Evolutionary conservation across 192 early-diverging fungal genomes (phyloP).

Genomic region (Obelidium mucronatum): DNA sequence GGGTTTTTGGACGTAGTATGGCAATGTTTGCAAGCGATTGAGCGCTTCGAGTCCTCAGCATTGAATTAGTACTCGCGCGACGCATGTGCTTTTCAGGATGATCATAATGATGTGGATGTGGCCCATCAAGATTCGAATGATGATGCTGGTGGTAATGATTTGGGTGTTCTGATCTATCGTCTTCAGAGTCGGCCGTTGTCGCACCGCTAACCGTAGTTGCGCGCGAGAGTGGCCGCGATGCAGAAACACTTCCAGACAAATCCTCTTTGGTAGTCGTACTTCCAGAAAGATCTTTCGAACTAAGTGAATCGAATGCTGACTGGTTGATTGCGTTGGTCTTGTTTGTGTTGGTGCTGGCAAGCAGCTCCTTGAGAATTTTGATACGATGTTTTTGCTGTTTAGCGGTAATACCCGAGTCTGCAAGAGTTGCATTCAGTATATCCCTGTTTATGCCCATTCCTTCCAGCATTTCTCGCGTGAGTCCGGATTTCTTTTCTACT

Average conservation of each 20-base stretch:
- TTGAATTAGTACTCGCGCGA: not conserved
- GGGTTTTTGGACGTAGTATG: conserved; percentile 15
- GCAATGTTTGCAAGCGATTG: conserved; percentile 12
- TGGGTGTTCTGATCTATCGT: not conserved
- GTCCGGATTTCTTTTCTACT: conserved; percentile 20
- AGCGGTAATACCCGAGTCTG: conserved; percentile 3
- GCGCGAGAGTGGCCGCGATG: not conserved
- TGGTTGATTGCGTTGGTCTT: not conserved
- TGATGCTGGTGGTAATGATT: not conserved
- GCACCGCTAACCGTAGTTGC: not conserved
- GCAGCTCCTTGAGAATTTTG: not conserved
- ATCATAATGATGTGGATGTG: conserved; percentile 34
- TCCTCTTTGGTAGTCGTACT: not conserved
- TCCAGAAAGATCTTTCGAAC: conserved; percentile 4
- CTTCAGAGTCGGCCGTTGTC: not conserved
- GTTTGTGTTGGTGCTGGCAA: not conserved
- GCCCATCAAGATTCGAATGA: too few relatives aligned
- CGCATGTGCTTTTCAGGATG: conserved; percentile 33
- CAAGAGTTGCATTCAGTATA: conserved; percentile 2
- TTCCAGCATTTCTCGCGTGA: conserved; percentile 27
- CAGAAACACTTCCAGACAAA: not conserved
- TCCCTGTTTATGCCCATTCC: not conserved
- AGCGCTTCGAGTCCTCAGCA: not conserved
- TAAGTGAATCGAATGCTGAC: not conserved
- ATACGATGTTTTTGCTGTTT: conserved; percentile 6